Conservation (phyloP, 1,284 basidiomycete species). For the Ceratobasidium sp. region DNA sequence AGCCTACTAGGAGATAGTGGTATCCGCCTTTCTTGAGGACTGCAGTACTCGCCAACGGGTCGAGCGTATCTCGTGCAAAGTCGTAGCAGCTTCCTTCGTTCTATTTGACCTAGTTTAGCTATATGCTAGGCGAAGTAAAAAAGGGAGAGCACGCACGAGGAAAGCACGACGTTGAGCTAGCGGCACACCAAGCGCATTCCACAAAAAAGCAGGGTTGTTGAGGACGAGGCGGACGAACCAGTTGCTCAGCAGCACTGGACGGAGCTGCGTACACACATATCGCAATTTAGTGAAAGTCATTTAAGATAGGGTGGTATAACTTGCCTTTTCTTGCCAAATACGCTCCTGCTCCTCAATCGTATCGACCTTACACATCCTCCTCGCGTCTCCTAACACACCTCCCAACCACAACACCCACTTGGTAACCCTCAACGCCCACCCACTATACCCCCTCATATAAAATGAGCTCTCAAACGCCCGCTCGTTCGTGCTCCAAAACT, state of each 20-base stretch:
- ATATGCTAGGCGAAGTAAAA: background rate
- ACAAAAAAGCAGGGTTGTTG: constrained; percentile 71
- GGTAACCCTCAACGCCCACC: constrained; percentile 71
- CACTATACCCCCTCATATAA: constrained; percentile 80
- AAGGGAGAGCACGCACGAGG: constrained; percentile 31
- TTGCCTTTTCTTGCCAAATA: constrained; percentile 68
- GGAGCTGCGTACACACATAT: constrained; percentile 56
- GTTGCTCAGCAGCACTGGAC: constrained; percentile 71
- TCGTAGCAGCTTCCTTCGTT: constrained; percentile 42
- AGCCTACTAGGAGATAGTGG: constrained; percentile 71
- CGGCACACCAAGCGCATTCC: constrained; percentile 86
- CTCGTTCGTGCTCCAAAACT: constrained; percentile 80
- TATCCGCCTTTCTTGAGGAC: constrained; percentile 70
- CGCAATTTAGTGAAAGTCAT: background rate
- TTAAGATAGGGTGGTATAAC: constrained; percentile 52
- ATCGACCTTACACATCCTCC: constrained; percentile 66
- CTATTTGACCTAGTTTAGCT: background rate
- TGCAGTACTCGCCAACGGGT: constrained; percentile 67
- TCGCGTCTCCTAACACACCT: constrained; percentile 68
- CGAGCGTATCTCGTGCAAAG: constrained; percentile 63
- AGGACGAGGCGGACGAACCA: constrained; percentile 71
- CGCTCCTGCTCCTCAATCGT: constrained; percentile 69
- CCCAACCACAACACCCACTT: constrained; percentile 67
- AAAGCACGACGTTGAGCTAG: constrained; percentile 78
- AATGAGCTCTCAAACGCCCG: constrained; percentile 72